phyloP scores from a whole-genome alignment of 148 eudicot species.

The Polygonum maritimum region DNA sequence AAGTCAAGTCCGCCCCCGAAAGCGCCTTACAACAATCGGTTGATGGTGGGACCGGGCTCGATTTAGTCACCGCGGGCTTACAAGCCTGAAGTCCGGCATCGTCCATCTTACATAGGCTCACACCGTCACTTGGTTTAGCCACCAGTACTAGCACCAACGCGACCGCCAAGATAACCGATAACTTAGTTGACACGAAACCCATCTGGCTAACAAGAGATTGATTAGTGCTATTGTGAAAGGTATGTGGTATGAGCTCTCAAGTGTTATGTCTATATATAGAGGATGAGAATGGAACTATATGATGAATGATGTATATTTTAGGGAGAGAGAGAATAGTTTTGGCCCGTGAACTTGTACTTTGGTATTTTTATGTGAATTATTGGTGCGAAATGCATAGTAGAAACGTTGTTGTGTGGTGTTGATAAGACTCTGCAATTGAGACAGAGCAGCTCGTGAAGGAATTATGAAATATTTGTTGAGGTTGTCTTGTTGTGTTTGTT shows the following conservation, averaged over 20 bases:
- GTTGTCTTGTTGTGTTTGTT: slow-evolving; percentile 3
- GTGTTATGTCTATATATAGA: neutral
- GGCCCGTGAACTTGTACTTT: neutral
- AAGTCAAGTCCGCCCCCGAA: slow-evolving; percentile 26
- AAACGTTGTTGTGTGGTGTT: neutral
- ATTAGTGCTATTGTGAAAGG: neutral
- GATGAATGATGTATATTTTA: neutral
- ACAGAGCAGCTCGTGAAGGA: neutral
- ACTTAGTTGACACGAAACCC: slow-evolving; percentile 16
- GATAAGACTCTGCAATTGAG: neutral
- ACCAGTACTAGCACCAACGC: slow-evolving; percentile 11
- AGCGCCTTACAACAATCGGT: slow-evolving; percentile 35
- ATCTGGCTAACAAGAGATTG: neutral
- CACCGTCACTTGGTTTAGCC: slow-evolving; percentile 14
- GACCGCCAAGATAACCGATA: slow-evolving; percentile 18
- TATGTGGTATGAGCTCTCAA: neutral
- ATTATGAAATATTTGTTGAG: neutral
- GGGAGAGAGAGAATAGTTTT: neutral
- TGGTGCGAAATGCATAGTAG: neutral
- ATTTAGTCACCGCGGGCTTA: slow-evolving; percentile 26
- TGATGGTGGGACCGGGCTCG: slow-evolving; percentile 29
- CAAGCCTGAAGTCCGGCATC: slow-evolving; percentile 24
- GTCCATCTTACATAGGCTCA: slow-evolving; percentile 35
- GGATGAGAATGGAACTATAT: neutral
- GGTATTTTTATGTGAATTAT: too few relatives aligned